Conservation (phyloP, 139 green algal species). For the Tetratostichococcus sp. region DNA sequence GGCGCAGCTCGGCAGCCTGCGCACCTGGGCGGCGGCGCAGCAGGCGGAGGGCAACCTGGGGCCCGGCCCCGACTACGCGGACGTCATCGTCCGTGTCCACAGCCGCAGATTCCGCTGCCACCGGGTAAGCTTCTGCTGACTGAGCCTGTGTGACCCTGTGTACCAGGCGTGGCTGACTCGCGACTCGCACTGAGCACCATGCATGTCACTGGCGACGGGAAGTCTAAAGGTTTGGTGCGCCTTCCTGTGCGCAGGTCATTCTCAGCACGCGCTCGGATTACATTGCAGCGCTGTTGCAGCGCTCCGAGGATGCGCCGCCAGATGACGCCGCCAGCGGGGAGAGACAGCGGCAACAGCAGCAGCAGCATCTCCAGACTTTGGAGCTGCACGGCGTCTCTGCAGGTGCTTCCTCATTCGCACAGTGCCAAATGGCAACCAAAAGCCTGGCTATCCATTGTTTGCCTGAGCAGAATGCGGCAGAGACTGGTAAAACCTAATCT, state of each 20-base stretch:
- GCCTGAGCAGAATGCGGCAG: too few relatives aligned
- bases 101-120: slow-evolving; percentile 13
- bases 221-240: too few relatives aligned
- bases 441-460: not conserved
- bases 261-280: slow-evolving; percentile 24
- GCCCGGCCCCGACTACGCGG: slow-evolving; percentile 13
- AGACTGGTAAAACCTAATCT: too few relatives aligned
- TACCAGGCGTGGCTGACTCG: too few relatives aligned
- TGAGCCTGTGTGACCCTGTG: not conserved
- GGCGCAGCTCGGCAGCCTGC: slow-evolving; percentile 8
- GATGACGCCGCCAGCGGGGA: not conserved
- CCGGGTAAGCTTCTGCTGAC: not conserved
- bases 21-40: not conserved
- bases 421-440: too few relatives aligned
- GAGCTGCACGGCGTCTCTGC: not conserved
- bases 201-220: too few relatives aligned
- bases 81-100: slow-evolving; percentile 3
- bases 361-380: not conserved
- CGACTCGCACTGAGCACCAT: too few relatives aligned
- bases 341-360: not conserved
- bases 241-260: slow-evolving; percentile 6
- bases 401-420: not conserved
- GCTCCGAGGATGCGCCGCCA: not conserved
- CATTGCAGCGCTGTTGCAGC: slow-evolving; percentile 10
- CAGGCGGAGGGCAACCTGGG: not conserved